Evolutionary conservation across 192 early-diverging fungal species (phyloP).

Genomic region (Coemansia sp.): DNA sequence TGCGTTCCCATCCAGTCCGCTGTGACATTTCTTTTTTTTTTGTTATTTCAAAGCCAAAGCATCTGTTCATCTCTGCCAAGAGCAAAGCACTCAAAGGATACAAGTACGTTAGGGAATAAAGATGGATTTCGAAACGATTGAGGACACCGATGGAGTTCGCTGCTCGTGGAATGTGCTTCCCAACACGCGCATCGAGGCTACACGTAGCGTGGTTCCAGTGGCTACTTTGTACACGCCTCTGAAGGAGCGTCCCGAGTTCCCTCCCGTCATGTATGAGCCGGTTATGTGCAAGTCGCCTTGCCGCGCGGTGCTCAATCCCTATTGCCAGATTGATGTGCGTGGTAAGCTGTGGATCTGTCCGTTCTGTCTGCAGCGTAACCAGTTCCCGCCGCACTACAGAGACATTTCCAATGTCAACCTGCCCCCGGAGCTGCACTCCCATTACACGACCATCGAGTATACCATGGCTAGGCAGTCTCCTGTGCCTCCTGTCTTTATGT

Average conservation of each 20-base stretch:
- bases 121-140: constrained; percentile 83
- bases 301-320: constrained; percentile 94
- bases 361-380: constrained; percentile 96
- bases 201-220: constrained; percentile 92
- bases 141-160: constrained; percentile 94
- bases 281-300: constrained; percentile 95
- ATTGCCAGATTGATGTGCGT: constrained; percentile 96
- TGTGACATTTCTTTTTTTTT: neutral
- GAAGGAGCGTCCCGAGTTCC: constrained; percentile 83
- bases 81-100: too few species aligned
- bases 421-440: constrained; percentile 86
- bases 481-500: constrained; percentile 93
- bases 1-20: neutral
- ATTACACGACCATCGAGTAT: constrained; percentile 97
- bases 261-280: constrained; percentile 94
- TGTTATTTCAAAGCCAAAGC: neutral
- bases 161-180: constrained; percentile 99
- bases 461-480: constrained; percentile 79
- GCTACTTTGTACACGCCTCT: constrained; percentile 89
- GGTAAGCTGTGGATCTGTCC: constrained; percentile 98
- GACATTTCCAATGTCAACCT: constrained; percentile 91
- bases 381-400: constrained; percentile 95
- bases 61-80: neutral
- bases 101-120: too few species aligned
- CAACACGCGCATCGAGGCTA: constrained; percentile 87